These are phyloP conservation scores for Colletotrichum chlorophyti DNA, from an alignment of 2,329 filamentous ascomycete species.

Conservation along the genomic window DNA sequence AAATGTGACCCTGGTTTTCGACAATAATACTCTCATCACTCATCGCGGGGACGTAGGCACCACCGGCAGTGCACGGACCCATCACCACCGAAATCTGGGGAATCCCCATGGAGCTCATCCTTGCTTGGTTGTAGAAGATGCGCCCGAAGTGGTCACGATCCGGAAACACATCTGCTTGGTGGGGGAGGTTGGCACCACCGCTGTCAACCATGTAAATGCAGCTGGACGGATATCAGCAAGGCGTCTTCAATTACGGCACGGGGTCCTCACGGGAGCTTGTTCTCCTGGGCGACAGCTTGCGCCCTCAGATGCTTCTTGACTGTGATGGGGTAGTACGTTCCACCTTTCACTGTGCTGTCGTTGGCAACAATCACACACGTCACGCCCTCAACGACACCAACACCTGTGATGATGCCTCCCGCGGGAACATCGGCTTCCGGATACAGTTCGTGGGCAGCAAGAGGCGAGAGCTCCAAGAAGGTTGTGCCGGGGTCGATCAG, in stretches of 20 bases:
- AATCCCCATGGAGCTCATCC: constrained; percentile 88
- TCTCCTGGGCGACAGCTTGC: constrained; percentile 89
- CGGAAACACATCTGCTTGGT: constrained; percentile 95
- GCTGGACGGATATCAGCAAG: constrained; percentile 39
- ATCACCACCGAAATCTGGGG: constrained; percentile 96
- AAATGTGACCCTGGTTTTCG: constrained; percentile 94
- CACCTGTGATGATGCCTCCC: constrained; percentile 90
- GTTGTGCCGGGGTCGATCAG: constrained; percentile 88
- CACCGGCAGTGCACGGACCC: constrained; percentile 95
- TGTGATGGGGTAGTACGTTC: constrained; percentile 95
- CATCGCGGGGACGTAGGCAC: constrained; percentile 97
- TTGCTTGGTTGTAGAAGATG: constrained; percentile 97
- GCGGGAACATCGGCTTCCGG: constrained; percentile 86
- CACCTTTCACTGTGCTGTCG: constrained; percentile 96
- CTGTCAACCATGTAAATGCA: constrained; percentile 98
- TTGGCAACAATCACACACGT: constrained; percentile 94
- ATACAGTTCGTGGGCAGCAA: constrained; percentile 88
- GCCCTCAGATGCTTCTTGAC: constrained; percentile 97
- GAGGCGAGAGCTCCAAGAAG: constrained; percentile 91
- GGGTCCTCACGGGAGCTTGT: constrained; percentile 68
- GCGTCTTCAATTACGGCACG: not conserved
- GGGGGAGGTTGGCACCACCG: constrained; percentile 91
- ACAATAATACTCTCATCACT: constrained; percentile 98
- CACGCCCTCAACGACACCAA: constrained; percentile 89
- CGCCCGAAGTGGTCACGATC: constrained; percentile 94